Evolutionary conservation across 495 filamentous ascomycete species (phyloP).

Genomic region (Saxophila tyrrhenica): DNA sequence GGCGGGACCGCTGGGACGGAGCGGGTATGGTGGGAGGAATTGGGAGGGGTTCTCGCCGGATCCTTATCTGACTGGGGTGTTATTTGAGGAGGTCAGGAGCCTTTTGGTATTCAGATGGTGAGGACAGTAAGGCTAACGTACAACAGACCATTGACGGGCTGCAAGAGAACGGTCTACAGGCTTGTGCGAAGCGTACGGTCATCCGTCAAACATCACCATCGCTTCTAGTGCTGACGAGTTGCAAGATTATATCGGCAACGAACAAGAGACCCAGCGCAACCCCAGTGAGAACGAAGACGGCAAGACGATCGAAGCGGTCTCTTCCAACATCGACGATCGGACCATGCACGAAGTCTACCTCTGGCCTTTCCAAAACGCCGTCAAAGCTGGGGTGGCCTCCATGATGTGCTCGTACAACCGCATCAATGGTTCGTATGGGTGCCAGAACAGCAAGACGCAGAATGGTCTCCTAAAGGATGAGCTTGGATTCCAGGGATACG

Average conservation of each 20-base stretch:
- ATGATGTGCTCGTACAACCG: constrained; percentile 34
- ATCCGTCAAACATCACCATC: constrained; percentile 24
- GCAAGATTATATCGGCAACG: constrained; percentile 16
- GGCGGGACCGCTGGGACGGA: constrained; percentile 16
- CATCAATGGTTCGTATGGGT: constrained; percentile 26
- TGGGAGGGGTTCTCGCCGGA: constrained; percentile 25
- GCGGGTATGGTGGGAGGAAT: constrained; percentile 17
- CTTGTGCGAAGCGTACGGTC: constrained; percentile 49
- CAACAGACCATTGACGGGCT: constrained; percentile 40
- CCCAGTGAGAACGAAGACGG: constrained; percentile 11
- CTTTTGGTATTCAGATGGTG: constrained; percentile 22
- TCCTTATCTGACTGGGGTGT: constrained; percentile 39
- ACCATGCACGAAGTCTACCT: constrained; percentile 32
- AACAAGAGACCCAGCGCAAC: constrained; percentile 24
- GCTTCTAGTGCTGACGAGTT: neutral
- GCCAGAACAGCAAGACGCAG: constrained; percentile 28
- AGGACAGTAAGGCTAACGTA: constrained; percentile 9
- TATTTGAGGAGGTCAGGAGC: constrained; percentile 32
- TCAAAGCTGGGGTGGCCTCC: constrained; percentile 19
- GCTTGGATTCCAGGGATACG: constrained; percentile 44
- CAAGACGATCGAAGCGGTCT: constrained; percentile 27
- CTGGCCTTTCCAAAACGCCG: constrained; percentile 28
- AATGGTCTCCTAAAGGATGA: constrained; percentile 44
- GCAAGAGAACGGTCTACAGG: constrained; percentile 46
- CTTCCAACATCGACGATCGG: constrained; percentile 28